Evolutionary conservation across 306 rosid genomes (phyloP).

Genomic region (Morella rubra): DNA sequence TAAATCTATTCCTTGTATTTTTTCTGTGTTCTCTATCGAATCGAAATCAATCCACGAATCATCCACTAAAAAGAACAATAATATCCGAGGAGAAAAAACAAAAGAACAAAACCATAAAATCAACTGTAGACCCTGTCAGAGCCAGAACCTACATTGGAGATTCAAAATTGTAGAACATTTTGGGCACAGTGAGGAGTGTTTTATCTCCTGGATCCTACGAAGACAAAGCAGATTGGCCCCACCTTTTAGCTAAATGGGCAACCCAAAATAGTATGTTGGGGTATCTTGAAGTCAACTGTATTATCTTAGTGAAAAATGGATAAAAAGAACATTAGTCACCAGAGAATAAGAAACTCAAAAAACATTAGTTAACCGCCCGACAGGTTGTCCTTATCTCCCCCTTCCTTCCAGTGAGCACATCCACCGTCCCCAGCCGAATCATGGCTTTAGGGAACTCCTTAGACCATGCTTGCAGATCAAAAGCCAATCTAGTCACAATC

Average conservation of each 20-base stretch:
- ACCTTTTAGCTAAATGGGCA: too few relatives aligned
- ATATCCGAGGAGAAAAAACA: neutral
- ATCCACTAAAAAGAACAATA: neutral
- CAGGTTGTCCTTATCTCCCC: conserved; percentile 68
- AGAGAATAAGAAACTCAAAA: neutral
- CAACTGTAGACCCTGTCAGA: neutral
- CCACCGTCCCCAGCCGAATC: conserved; percentile 21
- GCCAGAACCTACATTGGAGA: neutral
- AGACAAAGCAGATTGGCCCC: too few relatives aligned
- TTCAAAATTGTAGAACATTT: neutral
- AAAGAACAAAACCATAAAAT: neutral
- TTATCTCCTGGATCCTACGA: too few relatives aligned
- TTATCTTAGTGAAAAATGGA: neutral
- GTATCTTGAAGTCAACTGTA: too few relatives aligned
- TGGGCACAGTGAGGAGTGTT: too few relatives aligned
- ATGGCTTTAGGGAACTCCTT: conserved; percentile 35
- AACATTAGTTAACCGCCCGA: conserved; percentile 34
- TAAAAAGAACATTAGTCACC: neutral
- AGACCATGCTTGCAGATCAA: conserved; percentile 8
- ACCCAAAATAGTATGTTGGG: too few relatives aligned
- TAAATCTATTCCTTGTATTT: too few relatives aligned
- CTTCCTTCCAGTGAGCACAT: conserved; percentile 39
- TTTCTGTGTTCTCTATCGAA: neutral
- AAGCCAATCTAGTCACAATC: conserved; percentile 38
- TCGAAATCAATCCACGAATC: neutral